Percentiles rank a stretch among this genome's conserved stretches.
Evolutionary conservation across 208 protist genomes (phyloP).

Genomic region (Trypanosoma congolense): DNA sequence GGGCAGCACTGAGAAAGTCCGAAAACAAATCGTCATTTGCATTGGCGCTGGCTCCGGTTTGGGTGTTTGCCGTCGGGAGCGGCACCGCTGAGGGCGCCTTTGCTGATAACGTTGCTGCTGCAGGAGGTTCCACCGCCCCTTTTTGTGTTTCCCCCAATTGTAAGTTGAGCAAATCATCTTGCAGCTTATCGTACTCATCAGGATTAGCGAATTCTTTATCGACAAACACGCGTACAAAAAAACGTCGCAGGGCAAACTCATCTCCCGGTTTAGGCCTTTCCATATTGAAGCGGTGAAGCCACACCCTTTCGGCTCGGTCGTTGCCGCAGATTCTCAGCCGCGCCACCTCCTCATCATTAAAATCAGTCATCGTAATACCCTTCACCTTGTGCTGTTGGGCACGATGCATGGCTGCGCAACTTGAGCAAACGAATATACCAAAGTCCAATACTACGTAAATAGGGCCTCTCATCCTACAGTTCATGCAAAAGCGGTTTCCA

Average conservation of each 20-base stretch:
- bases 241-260: conserved; percentile 28
- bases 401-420: conserved; percentile 71
- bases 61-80: too few relatives aligned
- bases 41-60: too few relatives aligned
- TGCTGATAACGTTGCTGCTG: too few relatives aligned
- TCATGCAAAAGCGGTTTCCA: conserved; percentile 69
- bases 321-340: conserved; percentile 54
- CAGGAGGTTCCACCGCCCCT: not conserved
- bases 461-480: conserved; percentile 63
- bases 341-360: conserved; percentile 63
- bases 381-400: conserved; percentile 86
- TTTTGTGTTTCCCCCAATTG: too few relatives aligned
- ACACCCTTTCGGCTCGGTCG: conserved; percentile 53
- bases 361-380: conserved; percentile 83
- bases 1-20: conserved; percentile 36
- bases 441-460: conserved; percentile 74
- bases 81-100: conserved; percentile 3
- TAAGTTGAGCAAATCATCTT: conserved; percentile 25
- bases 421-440: conserved; percentile 76
- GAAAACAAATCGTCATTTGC: conserved; percentile 40
- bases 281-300: conserved; percentile 40
- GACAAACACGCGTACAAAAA: conserved; percentile 49
- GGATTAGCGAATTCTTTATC: conserved; percentile 29
- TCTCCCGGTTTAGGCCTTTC: conserved; percentile 37
- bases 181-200: conserved; percentile 28